phyloP scores from a whole-genome alignment of 352 stramenopile species.

The Stramenopiles sp. region DNA sequence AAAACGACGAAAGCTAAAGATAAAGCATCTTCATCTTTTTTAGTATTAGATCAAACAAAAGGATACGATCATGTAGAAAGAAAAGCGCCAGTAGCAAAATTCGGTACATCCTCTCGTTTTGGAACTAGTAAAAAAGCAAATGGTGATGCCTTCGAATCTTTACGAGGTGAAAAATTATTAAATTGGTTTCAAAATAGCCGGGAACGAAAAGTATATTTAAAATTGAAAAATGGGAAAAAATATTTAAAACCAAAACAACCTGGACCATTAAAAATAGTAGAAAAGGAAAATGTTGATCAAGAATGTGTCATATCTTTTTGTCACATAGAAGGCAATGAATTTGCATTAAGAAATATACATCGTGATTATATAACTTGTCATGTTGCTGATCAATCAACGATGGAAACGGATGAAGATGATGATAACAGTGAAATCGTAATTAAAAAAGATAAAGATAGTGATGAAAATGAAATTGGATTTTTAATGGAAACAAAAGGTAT shows the following conservation, averaged over 20 bases:
- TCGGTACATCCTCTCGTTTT: not conserved
- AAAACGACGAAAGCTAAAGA: not conserved
- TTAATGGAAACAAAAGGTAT: not conserved
- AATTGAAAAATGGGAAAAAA: not conserved
- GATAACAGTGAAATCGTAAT: not conserved
- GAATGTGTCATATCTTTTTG: not conserved
- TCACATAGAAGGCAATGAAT: not conserved
- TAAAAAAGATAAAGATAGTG: not conserved
- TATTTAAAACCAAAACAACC: not conserved
- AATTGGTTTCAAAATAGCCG: not conserved
- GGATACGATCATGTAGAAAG: not conserved
- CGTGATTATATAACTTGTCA: not conserved
- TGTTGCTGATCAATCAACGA: not conserved
- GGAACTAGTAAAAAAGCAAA: not conserved
- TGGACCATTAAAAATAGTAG: not conserved
- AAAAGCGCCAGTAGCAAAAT: not conserved
- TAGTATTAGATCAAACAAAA: too few species aligned
- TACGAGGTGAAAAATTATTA: not conserved
- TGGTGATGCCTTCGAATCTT: not conserved
- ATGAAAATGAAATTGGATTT: constrained; percentile 1
- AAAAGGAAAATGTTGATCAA: not conserved
- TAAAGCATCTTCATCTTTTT: too few species aligned
- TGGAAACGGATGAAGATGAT: too few species aligned
- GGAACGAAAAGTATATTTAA: not conserved
- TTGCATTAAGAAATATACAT: not conserved